Conservation (phyloP, 371 early-diverging fungal species). For the Caulochytrium protostelioides region DNA sequence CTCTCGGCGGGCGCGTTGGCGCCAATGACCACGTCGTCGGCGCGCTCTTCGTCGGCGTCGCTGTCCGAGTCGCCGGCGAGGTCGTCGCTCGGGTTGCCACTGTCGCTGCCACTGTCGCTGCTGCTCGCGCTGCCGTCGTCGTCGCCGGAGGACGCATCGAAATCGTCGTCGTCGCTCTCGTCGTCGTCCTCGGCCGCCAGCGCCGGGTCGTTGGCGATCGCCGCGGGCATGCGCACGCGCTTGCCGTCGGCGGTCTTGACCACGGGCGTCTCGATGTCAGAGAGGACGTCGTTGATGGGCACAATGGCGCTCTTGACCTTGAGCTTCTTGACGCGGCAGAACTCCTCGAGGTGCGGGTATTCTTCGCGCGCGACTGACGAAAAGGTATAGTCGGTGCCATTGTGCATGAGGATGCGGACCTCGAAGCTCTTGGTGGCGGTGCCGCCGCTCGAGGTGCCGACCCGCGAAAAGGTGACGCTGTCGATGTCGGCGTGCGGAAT, state of each 20-base stretch:
- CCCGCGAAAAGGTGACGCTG: conserved; percentile 79
- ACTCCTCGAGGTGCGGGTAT: conserved; percentile 54
- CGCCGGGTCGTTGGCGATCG: conserved; percentile 51
- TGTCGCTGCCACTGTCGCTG: conserved; percentile 1
- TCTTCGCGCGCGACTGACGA: conserved; percentile 42
- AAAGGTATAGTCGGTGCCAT: conserved; percentile 60
- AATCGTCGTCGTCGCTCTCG: conserved; percentile 77
- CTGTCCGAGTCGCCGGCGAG: neutral
- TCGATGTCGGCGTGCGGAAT: conserved; percentile 70
- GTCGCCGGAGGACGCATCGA: conserved; percentile 45
- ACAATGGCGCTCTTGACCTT: conserved; percentile 47
- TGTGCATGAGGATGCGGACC: conserved; percentile 60
- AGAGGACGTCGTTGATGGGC: neutral
- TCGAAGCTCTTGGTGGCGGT: conserved; percentile 65
- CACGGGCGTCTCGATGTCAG: conserved; percentile 2
- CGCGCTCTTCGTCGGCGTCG: neutral
- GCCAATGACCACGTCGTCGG: neutral
- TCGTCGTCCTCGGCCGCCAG: conserved; percentile 53
- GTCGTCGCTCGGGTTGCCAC: neutral
- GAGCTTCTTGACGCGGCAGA: conserved; percentile 57
- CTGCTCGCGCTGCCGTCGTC: conserved; percentile 4
- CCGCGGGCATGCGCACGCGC: neutral
- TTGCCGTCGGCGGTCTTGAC: conserved; percentile 17
- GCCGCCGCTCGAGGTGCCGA: conserved; percentile 37
- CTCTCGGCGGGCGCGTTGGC: conserved; percentile 6